phyloP scores from a whole-genome alignment of 768 basidiomycete species.

The Inosperma sp. region DNA sequence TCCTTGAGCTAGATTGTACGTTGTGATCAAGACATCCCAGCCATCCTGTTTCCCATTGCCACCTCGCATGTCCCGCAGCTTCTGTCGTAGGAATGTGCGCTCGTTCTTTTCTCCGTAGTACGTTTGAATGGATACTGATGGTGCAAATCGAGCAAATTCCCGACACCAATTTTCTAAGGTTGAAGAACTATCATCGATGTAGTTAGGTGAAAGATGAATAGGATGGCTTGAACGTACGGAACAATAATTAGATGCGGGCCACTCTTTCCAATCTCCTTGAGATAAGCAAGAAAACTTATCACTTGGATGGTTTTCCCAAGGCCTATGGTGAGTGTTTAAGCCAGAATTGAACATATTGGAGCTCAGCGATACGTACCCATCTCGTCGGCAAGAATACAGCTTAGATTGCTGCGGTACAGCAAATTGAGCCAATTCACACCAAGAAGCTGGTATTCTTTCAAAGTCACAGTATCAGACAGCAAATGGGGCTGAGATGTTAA shows the following conservation, averaged over 20 bases:
- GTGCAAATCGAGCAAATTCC: slow-evolving; percentile 90
- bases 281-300: slow-evolving; percentile 89
- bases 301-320: slow-evolving; percentile 99
- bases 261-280: slow-evolving; percentile 70
- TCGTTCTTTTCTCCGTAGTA: slow-evolving; percentile 95
- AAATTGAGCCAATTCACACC: slow-evolving; percentile 98
- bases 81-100: slow-evolving; percentile 66
- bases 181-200: slow-evolving; percentile 59
- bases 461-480: slow-evolving; percentile 58
- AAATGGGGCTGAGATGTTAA: slow-evolving; percentile 69
- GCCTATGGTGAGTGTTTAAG: slow-evolving; percentile 43
- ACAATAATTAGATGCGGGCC: slow-evolving; percentile 95
- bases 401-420: slow-evolving; percentile 71
- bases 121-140: slow-evolving; percentile 76
- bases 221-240: slow-evolving; percentile 56
- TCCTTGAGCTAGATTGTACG: slow-evolving; percentile 91
- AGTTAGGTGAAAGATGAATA: slow-evolving; percentile 5
- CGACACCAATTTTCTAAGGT: slow-evolving; percentile 98
- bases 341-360: neutral
- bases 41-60: slow-evolving; percentile 49
- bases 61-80: slow-evolving; percentile 57
- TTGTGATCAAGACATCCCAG: slow-evolving; percentile 94
- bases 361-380: slow-evolving; percentile 70
- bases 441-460: slow-evolving; percentile 96
- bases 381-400: slow-evolving; percentile 97